A percentile compares a stretch with the other conserved stretches of the same genome.
phyloP scores from a whole-genome alignment of 139 green algal species.

The Gonium pectorale region DNA sequence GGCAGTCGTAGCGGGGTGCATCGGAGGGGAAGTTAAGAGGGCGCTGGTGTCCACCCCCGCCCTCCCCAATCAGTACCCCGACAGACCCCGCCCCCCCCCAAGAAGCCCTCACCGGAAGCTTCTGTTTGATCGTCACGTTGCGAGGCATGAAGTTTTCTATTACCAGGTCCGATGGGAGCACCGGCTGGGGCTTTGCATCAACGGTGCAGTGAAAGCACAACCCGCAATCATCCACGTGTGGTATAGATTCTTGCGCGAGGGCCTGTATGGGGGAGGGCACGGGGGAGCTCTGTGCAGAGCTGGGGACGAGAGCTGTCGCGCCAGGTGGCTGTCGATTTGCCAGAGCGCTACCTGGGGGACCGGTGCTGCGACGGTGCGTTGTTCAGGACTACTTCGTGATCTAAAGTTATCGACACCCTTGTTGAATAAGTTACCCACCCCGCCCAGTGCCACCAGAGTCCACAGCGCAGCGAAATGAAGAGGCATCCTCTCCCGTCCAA shows the following conservation, averaged over 20 bases:
- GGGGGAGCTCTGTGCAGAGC: neutral
- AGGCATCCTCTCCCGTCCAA: neutral
- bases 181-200: conserved; percentile 10
- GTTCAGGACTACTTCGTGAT: neutral
- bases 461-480: neutral
- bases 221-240: conserved; percentile 49
- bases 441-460: neutral
- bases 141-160: conserved; percentile 42
- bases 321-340: too few relatives aligned
- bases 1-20: neutral
- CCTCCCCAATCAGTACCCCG: neutral
- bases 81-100: neutral
- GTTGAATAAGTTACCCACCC: neutral
- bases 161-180: conserved; percentile 15
- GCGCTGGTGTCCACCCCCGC: neutral
- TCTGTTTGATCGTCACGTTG: conserved; percentile 40
- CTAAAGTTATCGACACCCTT: neutral
- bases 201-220: conserved; percentile 47
- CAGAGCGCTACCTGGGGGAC: too few relatives aligned
- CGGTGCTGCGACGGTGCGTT: too few relatives aligned
- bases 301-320: too few relatives aligned
- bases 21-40: neutral
- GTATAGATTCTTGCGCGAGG: conserved; percentile 1
- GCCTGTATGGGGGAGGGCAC: neutral
- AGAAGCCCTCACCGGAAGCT: conserved; percentile 23